Evolutionary conservation across 805 yeast genomes (phyloP), one percentile per base, ranked within the genome.

Genomic region (Nakazawaea siamensis): DNA sequence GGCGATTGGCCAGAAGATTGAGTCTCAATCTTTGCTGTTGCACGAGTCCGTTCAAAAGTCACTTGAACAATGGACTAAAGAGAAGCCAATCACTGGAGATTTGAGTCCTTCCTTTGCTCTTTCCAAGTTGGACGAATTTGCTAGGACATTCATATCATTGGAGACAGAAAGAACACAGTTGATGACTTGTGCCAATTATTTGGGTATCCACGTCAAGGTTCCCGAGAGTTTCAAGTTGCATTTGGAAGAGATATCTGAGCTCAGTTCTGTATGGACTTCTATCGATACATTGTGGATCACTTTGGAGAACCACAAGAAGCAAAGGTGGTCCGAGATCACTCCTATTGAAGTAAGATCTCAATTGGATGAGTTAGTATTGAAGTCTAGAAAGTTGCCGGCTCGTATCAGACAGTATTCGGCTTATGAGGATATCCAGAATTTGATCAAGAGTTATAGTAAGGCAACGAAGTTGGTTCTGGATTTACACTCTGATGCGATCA

Each of bases 321-420:
- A 53, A 2, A 50, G 51, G 3, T 85, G 94, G 94, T 21, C 40
- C 1, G 55, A 61, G 0, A 47, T 74, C 3, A 62, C 63, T 4
- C 64, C 74, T 0, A 51, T 73, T 7, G 50, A 58, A 0, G 40
- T 80, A 4, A 62, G 75, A 29, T 54, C 51, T 11, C 52, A 58
- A 9, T 53, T 84, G 12, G 85, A 80, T 15, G 70, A 62, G 1
- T 50, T 80, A 10, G 41, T 73, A 1, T 52, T 55, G 1, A 47
- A 47, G 1, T 60, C 79, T 2, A 64, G 76, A 34, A 44, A 66
- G 0, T 62, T 78, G 57, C 84, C 90, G 0, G 54, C 65, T 0
- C 62, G 69, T 12, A 63, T 80, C 18, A 64, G 84, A 5, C 86
- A 76, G 41, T 80, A 83, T 50, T 60, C 76, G 1, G 87, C 88